Conservation (phyloP, 1,284 basidiomycete genomes). For the Boletus chippewaensis region DNA sequence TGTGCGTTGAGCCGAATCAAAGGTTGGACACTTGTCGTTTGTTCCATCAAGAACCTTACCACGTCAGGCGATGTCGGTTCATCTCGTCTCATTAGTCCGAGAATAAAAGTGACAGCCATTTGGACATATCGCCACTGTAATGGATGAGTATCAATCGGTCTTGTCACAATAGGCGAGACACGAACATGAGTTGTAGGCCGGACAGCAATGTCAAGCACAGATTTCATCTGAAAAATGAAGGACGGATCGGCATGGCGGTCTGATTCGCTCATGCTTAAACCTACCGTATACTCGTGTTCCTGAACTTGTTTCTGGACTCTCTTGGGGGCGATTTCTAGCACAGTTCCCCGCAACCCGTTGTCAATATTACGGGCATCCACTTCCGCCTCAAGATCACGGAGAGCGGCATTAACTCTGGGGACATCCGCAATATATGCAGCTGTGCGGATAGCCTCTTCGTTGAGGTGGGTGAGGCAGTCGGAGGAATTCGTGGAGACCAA, state of each 20-base stretch:
- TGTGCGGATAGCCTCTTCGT: conserved; percentile 57
- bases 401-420: conserved; percentile 40
- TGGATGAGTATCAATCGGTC: conserved; percentile 5
- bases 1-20: conserved; percentile 71
- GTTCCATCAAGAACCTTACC: conserved; percentile 63
- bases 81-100: conserved; percentile 73
- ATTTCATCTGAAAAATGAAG: conserved; percentile 41
- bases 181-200: conserved; percentile 67
- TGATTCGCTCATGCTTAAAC: not conserved
- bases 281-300: conserved; percentile 47
- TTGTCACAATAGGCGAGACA: conserved; percentile 3
- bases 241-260: conserved; percentile 2
- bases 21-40: conserved; percentile 74
- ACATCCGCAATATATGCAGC: conserved; percentile 49
- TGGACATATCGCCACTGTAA: conserved; percentile 85
- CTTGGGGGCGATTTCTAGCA: conserved; percentile 35
- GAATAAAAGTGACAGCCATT: conserved; percentile 70
- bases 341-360: conserved; percentile 38
- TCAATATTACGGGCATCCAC: conserved; percentile 43
- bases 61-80: conserved; percentile 56
- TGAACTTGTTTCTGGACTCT: conserved; percentile 41
- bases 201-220: conserved; percentile 63
- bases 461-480: conserved; percentile 55
- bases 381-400: conserved; percentile 44
- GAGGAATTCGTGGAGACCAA: conserved; percentile 68